These are phyloP conservation scores for Geotrichum restrictum DNA, from an alignment of 1,139 yeast genomes.

Conservation along the genomic window DNA sequence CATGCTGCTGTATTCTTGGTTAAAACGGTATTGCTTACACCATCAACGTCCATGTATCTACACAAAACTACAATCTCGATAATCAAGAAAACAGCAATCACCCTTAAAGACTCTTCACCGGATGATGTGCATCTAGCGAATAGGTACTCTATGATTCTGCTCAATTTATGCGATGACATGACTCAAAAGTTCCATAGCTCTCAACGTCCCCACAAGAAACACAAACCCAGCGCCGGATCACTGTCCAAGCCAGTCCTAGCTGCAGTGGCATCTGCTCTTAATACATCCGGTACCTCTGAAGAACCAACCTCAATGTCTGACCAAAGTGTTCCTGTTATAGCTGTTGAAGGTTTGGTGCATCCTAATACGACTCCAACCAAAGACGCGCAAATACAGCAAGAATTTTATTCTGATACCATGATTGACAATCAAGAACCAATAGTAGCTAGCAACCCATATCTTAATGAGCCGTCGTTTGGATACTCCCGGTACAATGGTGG, in stretches of 20 bases:
- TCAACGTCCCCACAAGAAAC: background rate
- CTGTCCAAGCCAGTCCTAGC: constrained; percentile 1
- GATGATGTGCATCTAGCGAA: constrained; percentile 83
- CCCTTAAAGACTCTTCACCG: constrained; percentile 78
- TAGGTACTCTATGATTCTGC: constrained; percentile 72
- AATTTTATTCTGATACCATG: background rate
- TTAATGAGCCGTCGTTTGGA: constrained; percentile 5
- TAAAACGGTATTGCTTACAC: constrained; percentile 55
- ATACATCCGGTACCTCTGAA: background rate
- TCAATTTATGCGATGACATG: constrained; percentile 67
- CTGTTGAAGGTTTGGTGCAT: constrained; percentile 11
- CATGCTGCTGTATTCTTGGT: constrained; percentile 88
- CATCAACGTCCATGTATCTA: constrained; percentile 45
- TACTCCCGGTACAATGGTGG: constrained; percentile 4
- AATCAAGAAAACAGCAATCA: constrained; percentile 69
- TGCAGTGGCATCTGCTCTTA: constrained; percentile 4
- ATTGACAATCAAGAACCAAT: too few relatives aligned
- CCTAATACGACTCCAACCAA: background rate
- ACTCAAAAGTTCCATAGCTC: constrained; percentile 18
- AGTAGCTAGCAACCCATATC: background rate
- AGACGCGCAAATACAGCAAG: background rate
- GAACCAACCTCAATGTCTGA: constrained; percentile 4
- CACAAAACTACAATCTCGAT: constrained; percentile 62
- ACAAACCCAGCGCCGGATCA: background rate
- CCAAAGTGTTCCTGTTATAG: constrained; percentile 13